Percentiles rank a stretch among this genome's conserved stretches.
Evolutionary conservation across 192 early-diverging fungal genomes (phyloP).

Genomic region (Chytriomyces hyalinus): DNA sequence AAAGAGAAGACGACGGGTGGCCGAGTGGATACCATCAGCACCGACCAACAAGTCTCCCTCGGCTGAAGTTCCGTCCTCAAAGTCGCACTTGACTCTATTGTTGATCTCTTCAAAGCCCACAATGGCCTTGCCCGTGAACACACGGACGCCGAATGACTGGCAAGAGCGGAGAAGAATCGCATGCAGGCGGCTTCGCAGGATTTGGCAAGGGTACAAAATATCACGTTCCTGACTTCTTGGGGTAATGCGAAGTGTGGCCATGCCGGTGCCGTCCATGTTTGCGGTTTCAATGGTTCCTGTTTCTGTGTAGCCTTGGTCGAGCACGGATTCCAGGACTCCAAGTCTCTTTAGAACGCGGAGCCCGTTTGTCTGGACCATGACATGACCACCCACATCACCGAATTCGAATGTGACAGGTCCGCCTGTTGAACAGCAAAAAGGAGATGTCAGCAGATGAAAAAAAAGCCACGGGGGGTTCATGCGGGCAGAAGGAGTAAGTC

Average conservation of each 20-base stretch:
- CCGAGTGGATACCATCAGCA: background rate
- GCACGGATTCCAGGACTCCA: background rate
- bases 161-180: background rate
- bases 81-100: background rate
- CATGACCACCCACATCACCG: too few relatives aligned
- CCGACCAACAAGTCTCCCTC: conserved; percentile 6
- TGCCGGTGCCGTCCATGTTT: background rate
- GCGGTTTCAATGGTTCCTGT: background rate
- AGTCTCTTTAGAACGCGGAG: background rate
- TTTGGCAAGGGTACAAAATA: background rate
- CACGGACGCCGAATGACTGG: background rate
- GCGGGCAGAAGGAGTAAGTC: too few relatives aligned
- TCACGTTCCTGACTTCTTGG: background rate
- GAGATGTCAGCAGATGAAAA: too few relatives aligned
- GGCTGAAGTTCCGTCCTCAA: conserved; percentile 1
- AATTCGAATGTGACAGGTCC: too few relatives aligned
- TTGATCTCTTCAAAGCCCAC: background rate
- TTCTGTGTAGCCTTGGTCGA: background rate
- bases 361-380: background rate
- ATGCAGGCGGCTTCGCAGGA: background rate
- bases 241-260: background rate
- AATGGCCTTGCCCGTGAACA: background rate
- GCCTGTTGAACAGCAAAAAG: too few relatives aligned
- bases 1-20: background rate
- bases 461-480: too few relatives aligned